Base-by-base conservation (phyloP, 1,284 basidiomycete species). In the Mycosarcoma maydis region DNA sequence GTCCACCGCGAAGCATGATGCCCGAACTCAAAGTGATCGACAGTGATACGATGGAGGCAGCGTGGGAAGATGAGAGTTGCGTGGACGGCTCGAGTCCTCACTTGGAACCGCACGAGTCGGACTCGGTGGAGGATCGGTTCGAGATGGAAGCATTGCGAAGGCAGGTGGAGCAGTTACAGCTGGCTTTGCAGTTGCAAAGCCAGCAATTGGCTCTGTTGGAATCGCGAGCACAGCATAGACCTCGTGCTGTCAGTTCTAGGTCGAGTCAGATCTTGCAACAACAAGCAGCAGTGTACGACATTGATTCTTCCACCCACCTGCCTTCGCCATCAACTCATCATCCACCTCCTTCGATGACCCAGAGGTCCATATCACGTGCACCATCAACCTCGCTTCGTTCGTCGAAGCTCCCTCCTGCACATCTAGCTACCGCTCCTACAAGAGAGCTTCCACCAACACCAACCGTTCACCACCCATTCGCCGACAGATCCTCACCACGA, bases 151-250 rank as follows among this genome's bases (percentile, higher is more conserved):
- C 59, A 0, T 34, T 72, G 9, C 37, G 55, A 4, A 39, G 54
- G 10, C 58, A 72, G 43, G 70, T 72, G 4, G 56, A 68, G 39
- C 64, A 69, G 46, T 33, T 72, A 34, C 65, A 59, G n/a, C 53
- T 68, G 51, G 70, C 70, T 4, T 39, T 72, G 11, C 47, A 50
- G 20, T 37, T 57, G 6, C 58, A 62, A 16, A 38, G 47, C 20
- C 40, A 55, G 19, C 67, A 65, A 23, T 22, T 43, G 26, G 40
- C 46, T 3, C 6, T 32, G n/a, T 41, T 20, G 3, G 36, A 50
- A 37, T 45, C 47, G 14, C n/a, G n/a, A n/a, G n/a, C n/a, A n/a
- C n/a, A n/a, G n/a, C n/a, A n/a, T n/a, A n/a, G n/a, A n/a, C n/a
- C n/a, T n/a, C n/a, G n/a, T n/a, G n/a, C n/a, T n/a, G n/a, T n/a